A percentile compares a stretch with the other conserved stretches of the same genome.
Evolutionary conservation across 1,284 basidiomycete genomes (phyloP).

Genomic region (Ceratorhiza oryzae-sativae): DNA sequence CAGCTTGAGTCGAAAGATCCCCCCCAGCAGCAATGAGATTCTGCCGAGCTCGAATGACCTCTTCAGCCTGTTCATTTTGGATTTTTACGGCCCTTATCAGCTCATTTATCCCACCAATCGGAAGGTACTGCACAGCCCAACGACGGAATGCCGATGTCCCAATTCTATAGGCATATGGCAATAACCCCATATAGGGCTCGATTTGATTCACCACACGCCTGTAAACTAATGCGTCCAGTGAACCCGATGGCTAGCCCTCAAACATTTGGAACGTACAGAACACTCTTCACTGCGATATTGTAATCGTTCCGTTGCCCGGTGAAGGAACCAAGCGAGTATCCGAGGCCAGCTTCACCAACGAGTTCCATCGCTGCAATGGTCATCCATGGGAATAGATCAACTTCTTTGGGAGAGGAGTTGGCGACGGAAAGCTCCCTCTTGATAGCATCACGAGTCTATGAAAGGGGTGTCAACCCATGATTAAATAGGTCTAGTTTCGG

Average conservation of each 20-base stretch:
- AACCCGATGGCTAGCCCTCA: too few species aligned
- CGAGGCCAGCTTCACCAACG: constrained; percentile 59
- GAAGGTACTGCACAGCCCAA: constrained; percentile 57
- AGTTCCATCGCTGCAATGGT: constrained; percentile 60
- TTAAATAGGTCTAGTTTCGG: too few species aligned
- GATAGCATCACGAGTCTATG: not conserved
- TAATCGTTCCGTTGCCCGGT: constrained; percentile 58
- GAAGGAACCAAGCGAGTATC: constrained; percentile 61
- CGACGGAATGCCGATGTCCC: constrained; percentile 55
- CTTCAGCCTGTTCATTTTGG: constrained; percentile 57
- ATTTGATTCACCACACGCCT: not conserved
- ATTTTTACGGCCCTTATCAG: constrained; percentile 58
- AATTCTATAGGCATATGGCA: not conserved
- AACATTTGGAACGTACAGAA: too few species aligned
- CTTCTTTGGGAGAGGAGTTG: constrained; percentile 47
- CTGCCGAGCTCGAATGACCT: constrained; percentile 54
- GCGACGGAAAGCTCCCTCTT: constrained; percentile 41
- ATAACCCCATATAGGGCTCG: not conserved
- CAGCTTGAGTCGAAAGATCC: constrained; percentile 43
- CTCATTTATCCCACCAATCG: constrained; percentile 54
- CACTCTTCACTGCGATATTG: constrained; percentile 56
- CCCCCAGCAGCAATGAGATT: constrained; percentile 37
- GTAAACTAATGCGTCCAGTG: constrained; percentile 41
- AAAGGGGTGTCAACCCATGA: too few species aligned
- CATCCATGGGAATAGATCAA: constrained; percentile 62